Conservation (phyloP, 805 yeast species). For the Saccharomycopsis oosterbeekiorum region DNA sequence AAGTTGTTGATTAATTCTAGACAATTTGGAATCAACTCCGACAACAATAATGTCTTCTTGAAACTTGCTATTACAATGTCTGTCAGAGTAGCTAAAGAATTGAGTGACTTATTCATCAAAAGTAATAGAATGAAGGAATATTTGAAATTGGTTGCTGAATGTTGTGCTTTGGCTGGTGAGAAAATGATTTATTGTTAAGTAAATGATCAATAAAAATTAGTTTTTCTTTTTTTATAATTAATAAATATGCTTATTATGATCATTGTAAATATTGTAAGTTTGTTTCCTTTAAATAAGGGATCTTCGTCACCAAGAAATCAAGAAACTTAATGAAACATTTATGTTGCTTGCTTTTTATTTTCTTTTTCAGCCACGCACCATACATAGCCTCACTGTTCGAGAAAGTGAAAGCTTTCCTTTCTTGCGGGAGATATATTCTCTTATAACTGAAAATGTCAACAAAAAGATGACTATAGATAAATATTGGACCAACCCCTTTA, state of each 20-base stretch:
- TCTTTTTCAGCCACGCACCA: not conserved
- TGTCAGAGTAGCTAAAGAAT: slow-evolving; percentile 57
- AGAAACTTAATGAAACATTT: not conserved
- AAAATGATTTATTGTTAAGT: slow-evolving; percentile 30
- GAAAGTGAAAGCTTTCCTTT: not conserved
- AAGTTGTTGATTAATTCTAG: slow-evolving; percentile 41
- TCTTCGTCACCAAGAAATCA: not conserved
- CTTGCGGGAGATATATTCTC: not conserved
- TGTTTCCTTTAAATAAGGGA: not conserved
- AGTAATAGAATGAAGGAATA: slow-evolving; percentile 49
- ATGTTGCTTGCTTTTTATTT: not conserved
- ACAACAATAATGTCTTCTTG: slow-evolving; percentile 31
- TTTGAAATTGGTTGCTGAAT: slow-evolving; percentile 41
- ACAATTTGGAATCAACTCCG: slow-evolving; percentile 5
- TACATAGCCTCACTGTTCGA: not conserved
- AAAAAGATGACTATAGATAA: not conserved
- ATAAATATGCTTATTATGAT: not conserved
- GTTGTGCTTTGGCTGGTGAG: slow-evolving; percentile 47
- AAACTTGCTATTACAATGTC: slow-evolving; percentile 51
- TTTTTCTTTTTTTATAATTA: not conserved
- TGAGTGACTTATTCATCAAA: slow-evolving; percentile 46
- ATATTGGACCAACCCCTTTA: not conserved
- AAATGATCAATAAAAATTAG: not conserved
- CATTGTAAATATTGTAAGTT: too few species aligned
- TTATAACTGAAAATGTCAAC: not conserved